Conservation (phyloP, 768 basidiomycete species). For the Ramaria sp. region DNA sequence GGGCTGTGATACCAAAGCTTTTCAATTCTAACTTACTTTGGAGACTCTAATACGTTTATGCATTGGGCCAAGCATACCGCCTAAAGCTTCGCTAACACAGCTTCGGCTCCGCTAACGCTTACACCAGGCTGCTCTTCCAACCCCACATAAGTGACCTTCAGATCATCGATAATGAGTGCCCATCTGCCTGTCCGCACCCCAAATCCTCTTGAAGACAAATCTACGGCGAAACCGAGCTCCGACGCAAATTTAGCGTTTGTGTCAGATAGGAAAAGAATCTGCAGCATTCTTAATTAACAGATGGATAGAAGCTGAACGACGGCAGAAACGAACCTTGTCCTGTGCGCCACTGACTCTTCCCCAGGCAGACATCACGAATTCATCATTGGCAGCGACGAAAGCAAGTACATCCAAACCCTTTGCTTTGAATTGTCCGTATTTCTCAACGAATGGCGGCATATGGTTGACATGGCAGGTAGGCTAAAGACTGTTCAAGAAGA, state of each 20-base stretch:
- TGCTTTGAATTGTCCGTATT: constrained; percentile 27
- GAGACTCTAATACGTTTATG: not conserved
- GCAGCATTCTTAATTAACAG: not conserved
- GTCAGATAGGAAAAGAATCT: constrained; percentile 57
- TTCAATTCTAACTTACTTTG: too few species aligned
- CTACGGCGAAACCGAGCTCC: constrained; percentile 21
- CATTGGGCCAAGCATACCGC: not conserved
- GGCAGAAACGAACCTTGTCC: constrained; percentile 15
- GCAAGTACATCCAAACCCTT: constrained; percentile 20
- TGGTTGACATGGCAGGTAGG: constrained; percentile 42
- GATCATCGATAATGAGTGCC: constrained; percentile 17
- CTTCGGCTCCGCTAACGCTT: constrained; percentile 47
- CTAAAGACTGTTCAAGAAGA: constrained; percentile 11
- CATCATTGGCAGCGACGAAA: constrained; percentile 14
- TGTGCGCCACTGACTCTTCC: constrained; percentile 14
- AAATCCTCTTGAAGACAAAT: constrained; percentile 27
- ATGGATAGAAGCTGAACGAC: not conserved
- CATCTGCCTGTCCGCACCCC: constrained; percentile 46
- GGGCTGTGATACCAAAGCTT: too few species aligned
- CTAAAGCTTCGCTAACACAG: constrained; percentile 29
- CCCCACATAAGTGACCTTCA: constrained; percentile 26
- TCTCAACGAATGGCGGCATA: constrained; percentile 21
- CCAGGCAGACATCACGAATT: constrained; percentile 19
- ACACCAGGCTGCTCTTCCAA: constrained; percentile 36
- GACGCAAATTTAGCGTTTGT: constrained; percentile 44